Evolutionary conservation across 257 asterid genomes (phyloP), one percentile per base, ranked within the genome.

Genomic region (Lavandula angustifolia): DNA sequence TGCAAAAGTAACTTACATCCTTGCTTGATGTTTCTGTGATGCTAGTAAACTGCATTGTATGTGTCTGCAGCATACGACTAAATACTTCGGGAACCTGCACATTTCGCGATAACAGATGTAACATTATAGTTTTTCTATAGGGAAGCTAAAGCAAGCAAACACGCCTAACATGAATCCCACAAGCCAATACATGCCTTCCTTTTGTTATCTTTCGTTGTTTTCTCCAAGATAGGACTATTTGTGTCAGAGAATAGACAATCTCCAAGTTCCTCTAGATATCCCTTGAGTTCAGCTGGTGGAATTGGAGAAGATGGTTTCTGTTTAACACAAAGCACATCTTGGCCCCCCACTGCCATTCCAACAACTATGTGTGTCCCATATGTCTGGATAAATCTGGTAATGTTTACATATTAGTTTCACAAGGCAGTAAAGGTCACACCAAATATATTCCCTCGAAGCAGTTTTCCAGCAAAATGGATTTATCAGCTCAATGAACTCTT

Each of bases 301-400:
- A 94, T 80, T 9, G 81, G 75, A 59, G 99, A 94, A 18, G 95
- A 80, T 10, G 96, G 78, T 79, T 75, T 87, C 73, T 90, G 99
- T 80, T 94, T 94, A 66, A 87, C 89, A 75, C 99, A 94, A 63
- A 90, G 82, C 75, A 94, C 76, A 79, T 94, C 96, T 82, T 94
- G 99, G 69, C 99, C 99, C 63, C 99, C 99, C 72, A 94, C 84
- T 46, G 88, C 97, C 89, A 94, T 80, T 68, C 97, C 97, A 72
- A 86, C 94, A 27, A 90, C 83, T 73, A 94, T 84, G 73, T 94
- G 99, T 4, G 99, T 94, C 70, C 99, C 99, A 48, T 87, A 94
- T 6, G 95, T 78, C 79, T 83, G 85, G 76, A 94, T 94, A 79
- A 94, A 94, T 76, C 99, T 94, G 86, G 68, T 51, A 43, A 75